Evolutionary conservation across 805 yeast genomes (phyloP).

Genomic region (Candida sithepensis): DNA sequence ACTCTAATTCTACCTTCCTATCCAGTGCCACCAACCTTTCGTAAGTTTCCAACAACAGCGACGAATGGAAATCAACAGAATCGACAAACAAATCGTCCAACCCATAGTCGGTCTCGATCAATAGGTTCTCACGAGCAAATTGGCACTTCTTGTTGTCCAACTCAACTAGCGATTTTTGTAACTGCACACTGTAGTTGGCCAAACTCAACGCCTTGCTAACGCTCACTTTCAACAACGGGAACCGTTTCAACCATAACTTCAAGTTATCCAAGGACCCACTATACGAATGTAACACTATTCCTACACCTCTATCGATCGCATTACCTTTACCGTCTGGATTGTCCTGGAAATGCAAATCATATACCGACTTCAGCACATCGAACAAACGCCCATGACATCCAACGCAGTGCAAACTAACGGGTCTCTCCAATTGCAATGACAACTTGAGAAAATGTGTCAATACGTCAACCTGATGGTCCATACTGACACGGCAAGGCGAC

Average conservation of each 20-base stretch:
- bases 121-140: conserved; percentile 26
- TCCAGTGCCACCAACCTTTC: conserved; percentile 4
- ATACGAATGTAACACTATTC: conserved; percentile 76
- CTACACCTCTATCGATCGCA: conserved; percentile 31
- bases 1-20: conserved; percentile 4
- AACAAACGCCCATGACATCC: conserved; percentile 65
- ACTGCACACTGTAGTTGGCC: conserved; percentile 14
- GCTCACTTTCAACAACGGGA: conserved; percentile 35
- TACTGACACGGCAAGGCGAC: conserved; percentile 43
- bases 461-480: conserved; percentile 63
- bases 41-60: conserved; percentile 9
- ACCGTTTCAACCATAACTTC: conserved; percentile 39
- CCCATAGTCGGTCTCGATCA: conserved; percentile 54
- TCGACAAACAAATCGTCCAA: conserved; percentile 22
- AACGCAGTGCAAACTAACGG: conserved; percentile 82
- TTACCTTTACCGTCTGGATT: not conserved
- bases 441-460: conserved; percentile 48
- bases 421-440: conserved; percentile 45
- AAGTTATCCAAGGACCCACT: conserved; percentile 79
- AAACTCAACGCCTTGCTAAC: conserved; percentile 28
- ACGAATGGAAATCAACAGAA: conserved; percentile 6
- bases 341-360: not conserved
- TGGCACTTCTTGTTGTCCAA: conserved; percentile 14
- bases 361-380: conserved; percentile 29
- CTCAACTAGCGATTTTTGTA: conserved; percentile 13